Evolutionary conservation across 345 rosid genomes (phyloP), one percentile per base, ranked within the genome.

Genomic region (Dipteronia dyeriana): DNA sequence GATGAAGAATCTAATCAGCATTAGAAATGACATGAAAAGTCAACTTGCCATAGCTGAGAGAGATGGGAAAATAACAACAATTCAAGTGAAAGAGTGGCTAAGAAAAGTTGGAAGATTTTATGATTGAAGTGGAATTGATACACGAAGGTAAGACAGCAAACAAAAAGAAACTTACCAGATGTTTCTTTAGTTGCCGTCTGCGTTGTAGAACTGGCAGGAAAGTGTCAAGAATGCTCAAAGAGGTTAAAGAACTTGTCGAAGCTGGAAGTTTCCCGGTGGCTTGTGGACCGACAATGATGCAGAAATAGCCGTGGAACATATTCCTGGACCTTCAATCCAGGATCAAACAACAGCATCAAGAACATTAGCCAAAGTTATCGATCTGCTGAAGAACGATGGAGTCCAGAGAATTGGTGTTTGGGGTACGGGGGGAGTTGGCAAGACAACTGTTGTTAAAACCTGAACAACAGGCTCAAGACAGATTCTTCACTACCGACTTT

Each of bases 361-460:
- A 53, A 85, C 72, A 65, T 79, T 77, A 38, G 71, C 74, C 1
- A 76, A 26, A 66, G 57, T 78, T 22, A 51, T 66, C 68, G 53
- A 73, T 4, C 45, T 64, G 19, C 73, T 80, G 66, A 51, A 43
- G 5, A 73, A 79, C 53, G 83, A 76, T 71, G 43, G 8, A 31
- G 47, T 76, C 11, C 57, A 31, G 22, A 62, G 82, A 76, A 66
- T 85, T 61, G 86, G 78, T 31, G 19, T 85, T 0, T 78, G 81
- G 82, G 86, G 86, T 0, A 76, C 83, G 77, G 83, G 85, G 2
- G 85, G 86, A 34, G 83, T 84, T 23, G 86, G 86, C 19, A 83
- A 81, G 41, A 83, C 84, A 17, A 81, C 85, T 2, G 73, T 86
- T 34, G 82, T 76, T 9, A 76, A 63, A 78, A 79, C 65, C 71